Base-by-base conservation (phyloP, 2,329 filamentous ascomycete species). In the Fusarium hainanense region DNA sequence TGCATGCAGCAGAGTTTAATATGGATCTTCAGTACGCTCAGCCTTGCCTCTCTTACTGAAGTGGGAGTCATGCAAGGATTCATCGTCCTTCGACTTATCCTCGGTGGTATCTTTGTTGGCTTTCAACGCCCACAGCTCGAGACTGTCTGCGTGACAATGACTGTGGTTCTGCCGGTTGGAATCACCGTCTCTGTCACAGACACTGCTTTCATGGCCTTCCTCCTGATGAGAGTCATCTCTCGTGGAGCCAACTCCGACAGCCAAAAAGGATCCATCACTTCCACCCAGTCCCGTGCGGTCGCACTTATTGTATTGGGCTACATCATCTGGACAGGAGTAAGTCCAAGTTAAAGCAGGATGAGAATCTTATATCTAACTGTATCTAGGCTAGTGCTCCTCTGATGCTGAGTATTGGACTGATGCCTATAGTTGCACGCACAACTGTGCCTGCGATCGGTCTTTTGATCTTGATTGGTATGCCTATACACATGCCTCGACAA, bases 61-160 rank as follows among this genome's bases (percentile, higher is more conserved):
- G 76, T 77, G 9, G 58, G 85, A 20, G 51, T 84, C 16, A 78
- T 83, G n/a, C 86, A 88, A 69, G 74, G 79, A 13, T 69, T 86
- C 18, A 67, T 89, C 11, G 71, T 83, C 46, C 72, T 79, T 20
- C 83, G 88, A 27, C 82, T 88, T 42, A 75, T 85, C n/a, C 71
- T 88, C 13, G 88, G 87, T 14, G 85, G 79, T 27, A 81, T 86
- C 7, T 87, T 88, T 64, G 82, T 87, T 18, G 87, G 83, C n/a
- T 81, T 88, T 52, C 85, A 86, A 27, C 80, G 85, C 43, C 81
- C 84, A 9, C 82, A 87, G 62, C 84, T 87, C 68, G 80, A 82
- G 37, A 81, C 82, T 18, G 83, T 85, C 30, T 90, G 88, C 71
- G 80, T 87, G 18, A 81, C 86, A 21, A 78, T 77, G 27, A 85